phyloP scores from a whole-genome alignment of 768 basidiomycete genomes.

The Chalciporus chontae region DNA sequence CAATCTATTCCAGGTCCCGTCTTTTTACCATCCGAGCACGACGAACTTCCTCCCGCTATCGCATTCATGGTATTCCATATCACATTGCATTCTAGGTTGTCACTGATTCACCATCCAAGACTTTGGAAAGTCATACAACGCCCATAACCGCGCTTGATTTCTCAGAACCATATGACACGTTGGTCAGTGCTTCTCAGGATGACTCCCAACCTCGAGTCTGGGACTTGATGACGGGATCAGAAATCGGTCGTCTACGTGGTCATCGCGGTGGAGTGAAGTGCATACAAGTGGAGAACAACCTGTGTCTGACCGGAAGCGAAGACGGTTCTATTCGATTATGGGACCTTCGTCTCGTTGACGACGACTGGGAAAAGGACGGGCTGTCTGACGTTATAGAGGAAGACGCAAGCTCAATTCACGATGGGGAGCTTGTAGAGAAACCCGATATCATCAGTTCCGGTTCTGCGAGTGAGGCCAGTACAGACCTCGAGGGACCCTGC shows the following conservation, averaged over 20 bases:
- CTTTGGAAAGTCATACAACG: conserved; percentile 73
- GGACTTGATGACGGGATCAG: conserved; percentile 89
- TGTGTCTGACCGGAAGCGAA: conserved; percentile 87
- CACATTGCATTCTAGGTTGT: not conserved
- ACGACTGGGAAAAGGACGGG: conserved; percentile 54
- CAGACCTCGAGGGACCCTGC: conserved; percentile 52
- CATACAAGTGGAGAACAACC: conserved; percentile 86
- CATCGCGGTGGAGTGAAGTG: conserved; percentile 82
- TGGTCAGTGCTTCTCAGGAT: conserved; percentile 84
- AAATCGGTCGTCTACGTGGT: conserved; percentile 81
- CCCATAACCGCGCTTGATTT: conserved; percentile 91
- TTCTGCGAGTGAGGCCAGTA: conserved; percentile 36
- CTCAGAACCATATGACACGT: conserved; percentile 92
- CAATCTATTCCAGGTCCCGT: conserved; percentile 63
- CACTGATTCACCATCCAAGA: conserved; percentile 43
- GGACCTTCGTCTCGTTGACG: conserved; percentile 85
- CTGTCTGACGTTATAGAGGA: conserved; percentile 67
- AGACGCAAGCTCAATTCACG: conserved; percentile 38
- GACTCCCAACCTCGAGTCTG: conserved; percentile 88
- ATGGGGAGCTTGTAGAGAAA: conserved; percentile 37
- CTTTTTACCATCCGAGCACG: conserved; percentile 96
- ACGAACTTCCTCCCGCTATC: conserved; percentile 88
- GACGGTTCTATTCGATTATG: conserved; percentile 86
- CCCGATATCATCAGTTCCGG: conserved; percentile 40
- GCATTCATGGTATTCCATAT: conserved; percentile 83